Base-by-base conservation (phyloP, 352 stramenopile species). In the Globisporangium parvum region DNA sequence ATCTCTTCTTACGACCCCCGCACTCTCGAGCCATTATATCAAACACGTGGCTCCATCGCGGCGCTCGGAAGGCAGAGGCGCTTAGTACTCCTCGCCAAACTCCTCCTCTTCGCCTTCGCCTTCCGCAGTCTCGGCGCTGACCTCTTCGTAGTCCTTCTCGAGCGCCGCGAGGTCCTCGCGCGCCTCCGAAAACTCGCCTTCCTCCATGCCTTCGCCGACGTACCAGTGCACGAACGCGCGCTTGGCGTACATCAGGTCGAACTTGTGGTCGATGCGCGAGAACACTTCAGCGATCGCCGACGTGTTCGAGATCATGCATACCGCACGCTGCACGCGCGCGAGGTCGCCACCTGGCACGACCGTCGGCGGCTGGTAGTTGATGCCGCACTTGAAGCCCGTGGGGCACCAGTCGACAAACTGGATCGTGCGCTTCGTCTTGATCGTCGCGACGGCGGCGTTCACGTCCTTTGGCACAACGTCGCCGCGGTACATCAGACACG, bases 61-160 rank as follows among this genome's bases (percentile, higher is more conserved):
- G 6, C 31, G 10, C 31, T 12, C 31, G 8, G 8, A 12, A 37
- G 31, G 10, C 6, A 12, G 10, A 10, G 12, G 31, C 8, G 31
- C 31, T 37, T 94, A 96, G 71, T 95, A 95, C 67, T 96, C 81
- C 40, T 94, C 85, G 47, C 81, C 87, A 26, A 85, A 87, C 18
- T 97, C 93, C 56, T 98, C 96, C 50, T 97, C 92, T 63, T 98
- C 93, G 51, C 83, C 94, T 48, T 99, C 95, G 47, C 87, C 96
- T 51, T 98, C 96, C 28, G 94, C 92, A 23, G 96, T 98, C 77
- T 99, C 97, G n/a, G 95, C 95, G 26, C 92, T 97, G 60, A 99
- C 97, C 70, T 99, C 97, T 67, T 99, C 97, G 74, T 99, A 99
- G 77, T 99, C 97, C 87, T 99, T 99, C 75, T 99, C 96, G 31